Evolutionary conservation across 768 basidiomycete genomes (phyloP).

Genomic region (Lactarius sanguifluus): DNA sequence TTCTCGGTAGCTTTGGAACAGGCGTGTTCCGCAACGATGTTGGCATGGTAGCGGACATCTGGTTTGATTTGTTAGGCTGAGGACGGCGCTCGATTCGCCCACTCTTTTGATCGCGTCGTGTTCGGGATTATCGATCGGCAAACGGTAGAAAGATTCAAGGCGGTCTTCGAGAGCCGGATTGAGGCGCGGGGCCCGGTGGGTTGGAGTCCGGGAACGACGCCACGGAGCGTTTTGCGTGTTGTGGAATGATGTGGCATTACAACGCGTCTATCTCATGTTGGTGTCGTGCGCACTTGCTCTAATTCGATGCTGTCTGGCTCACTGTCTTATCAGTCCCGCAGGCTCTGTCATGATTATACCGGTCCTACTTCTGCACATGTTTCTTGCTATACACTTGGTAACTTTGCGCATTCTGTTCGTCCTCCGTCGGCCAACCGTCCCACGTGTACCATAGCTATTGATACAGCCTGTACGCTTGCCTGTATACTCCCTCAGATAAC

Average conservation of each 20-base stretch:
- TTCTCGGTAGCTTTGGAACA: slow-evolving; percentile 76
- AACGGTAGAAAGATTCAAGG: slow-evolving; percentile 47
- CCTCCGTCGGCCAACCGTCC: not conserved
- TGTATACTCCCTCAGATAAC: slow-evolving; percentile 1
- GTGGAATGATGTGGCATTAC: slow-evolving; percentile 51
- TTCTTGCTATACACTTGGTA: not conserved
- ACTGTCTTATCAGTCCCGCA: not conserved
- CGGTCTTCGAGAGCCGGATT: slow-evolving; percentile 35
- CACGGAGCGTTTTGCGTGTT: slow-evolving; percentile 15
- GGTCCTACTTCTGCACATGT: not conserved
- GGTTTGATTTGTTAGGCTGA: slow-evolving; percentile 59
- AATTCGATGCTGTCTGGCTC: not conserved
- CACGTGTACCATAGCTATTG: not conserved
- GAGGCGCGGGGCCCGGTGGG: slow-evolving; percentile 2
- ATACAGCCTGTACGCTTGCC: not conserved
- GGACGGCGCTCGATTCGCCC: slow-evolving; percentile 51
- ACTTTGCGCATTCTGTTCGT: not conserved
- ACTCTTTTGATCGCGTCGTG: slow-evolving; percentile 59
- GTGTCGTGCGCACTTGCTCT: not conserved
- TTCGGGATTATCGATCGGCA: slow-evolving; percentile 62
- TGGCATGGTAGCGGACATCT: slow-evolving; percentile 55
- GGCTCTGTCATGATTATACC: not conserved
- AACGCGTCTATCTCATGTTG: slow-evolving; percentile 31
- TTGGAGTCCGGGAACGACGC: slow-evolving; percentile 6
- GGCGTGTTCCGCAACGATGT: slow-evolving; percentile 73